Base-by-base conservation (phyloP, 176 grass and related monocot species). In the Oryza glumipatula region DNA sequence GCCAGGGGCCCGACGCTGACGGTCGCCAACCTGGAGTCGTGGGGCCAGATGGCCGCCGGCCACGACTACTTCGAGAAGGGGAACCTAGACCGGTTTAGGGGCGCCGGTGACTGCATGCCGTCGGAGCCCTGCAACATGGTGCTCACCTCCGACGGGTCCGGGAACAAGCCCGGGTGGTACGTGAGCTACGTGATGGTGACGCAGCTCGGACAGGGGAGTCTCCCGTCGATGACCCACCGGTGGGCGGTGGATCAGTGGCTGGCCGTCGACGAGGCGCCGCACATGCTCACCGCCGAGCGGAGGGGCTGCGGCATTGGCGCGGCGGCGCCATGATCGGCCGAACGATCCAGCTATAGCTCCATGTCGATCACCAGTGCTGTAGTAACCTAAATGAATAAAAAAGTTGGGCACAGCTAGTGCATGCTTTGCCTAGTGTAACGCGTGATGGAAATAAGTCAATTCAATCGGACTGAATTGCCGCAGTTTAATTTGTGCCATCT, bases 11-110 rank as follows among this genome's bases (percentile, higher is more conserved):
- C 51, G 6, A 9, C 58, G 56, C 56, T 65, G 11, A 3, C 7
- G 7, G 66, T 78, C 60, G 8, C 56, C 2, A 46, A 65, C 60
- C 38, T 78, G 3, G 60, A 78, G 3, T 65, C 76, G 2, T 78
- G 60, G 76, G 76, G 76, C 7, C 7, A 30, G 60, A 78, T 78
- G 76, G 1, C n/a, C 12, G 38, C 60, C 7, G 60, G 60, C 38
- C n/a, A 78, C 7, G 13, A 78, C 76, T 78, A 78, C 60, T 65
- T 78, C 38, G 76, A 78, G 38, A 65, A 64, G 21, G 76, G 76
- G 38, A 5, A 30, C 76, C 60, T 78, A 11, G 56, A 78, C 35
- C 9, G 56, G 56, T 78, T 77, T 11, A 28, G 4, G 13, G 48
- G 14, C 48, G 5, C 8, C 14, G 48, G 48, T 48, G 0, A 3